A percentile compares a stretch with the other conserved stretches of the same genome.
Evolutionary conservation across 768 basidiomycete species (phyloP).

Genomic region (Xerocomus spinulosus): DNA sequence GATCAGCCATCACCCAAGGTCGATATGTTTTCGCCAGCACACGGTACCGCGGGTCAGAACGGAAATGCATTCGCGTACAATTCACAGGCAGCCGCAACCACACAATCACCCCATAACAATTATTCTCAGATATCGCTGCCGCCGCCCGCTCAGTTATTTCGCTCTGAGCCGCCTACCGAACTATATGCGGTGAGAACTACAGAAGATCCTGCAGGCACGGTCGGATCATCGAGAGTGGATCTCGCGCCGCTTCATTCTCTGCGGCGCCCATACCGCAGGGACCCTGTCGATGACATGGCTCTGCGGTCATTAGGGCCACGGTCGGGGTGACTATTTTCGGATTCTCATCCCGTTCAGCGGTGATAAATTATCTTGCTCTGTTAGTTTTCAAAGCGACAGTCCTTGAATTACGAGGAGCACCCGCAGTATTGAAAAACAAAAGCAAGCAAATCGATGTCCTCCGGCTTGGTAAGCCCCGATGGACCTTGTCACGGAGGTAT

Average conservation of each 20-base stretch:
- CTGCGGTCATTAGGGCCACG: constrained; percentile 45
- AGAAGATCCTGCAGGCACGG: constrained; percentile 15
- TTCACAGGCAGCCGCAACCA: constrained; percentile 3
- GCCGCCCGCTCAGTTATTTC: constrained; percentile 30
- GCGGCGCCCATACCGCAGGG: constrained; percentile 56
- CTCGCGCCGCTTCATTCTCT: constrained; percentile 58
- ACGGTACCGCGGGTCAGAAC: constrained; percentile 3
- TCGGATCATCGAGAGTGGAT: constrained; percentile 33
- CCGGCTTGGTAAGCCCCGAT: not conserved
- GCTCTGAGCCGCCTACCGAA: constrained; percentile 24
- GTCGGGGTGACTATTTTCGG: constrained; percentile 33
- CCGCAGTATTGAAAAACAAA: constrained; percentile 4
- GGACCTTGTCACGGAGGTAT: not conserved
- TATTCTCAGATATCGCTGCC: constrained; percentile 28
- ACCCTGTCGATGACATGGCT: constrained; percentile 58
- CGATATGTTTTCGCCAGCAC: constrained; percentile 11
- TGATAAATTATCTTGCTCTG: constrained; percentile 19
- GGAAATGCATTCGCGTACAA: constrained; percentile 8
- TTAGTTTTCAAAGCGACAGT: constrained; percentile 13
- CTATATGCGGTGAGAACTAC: constrained; percentile 28
- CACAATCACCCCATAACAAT: constrained; percentile 9
- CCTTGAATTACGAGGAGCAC: constrained; percentile 5
- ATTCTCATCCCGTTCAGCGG: constrained; percentile 11
- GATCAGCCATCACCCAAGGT: constrained; percentile 19
- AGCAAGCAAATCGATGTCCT: not conserved